Evolutionary conservation across 192 early-diverging fungal genomes (phyloP), one percentile per base, ranked within the genome.

Genomic region (Linnemannia elongata): DNA sequence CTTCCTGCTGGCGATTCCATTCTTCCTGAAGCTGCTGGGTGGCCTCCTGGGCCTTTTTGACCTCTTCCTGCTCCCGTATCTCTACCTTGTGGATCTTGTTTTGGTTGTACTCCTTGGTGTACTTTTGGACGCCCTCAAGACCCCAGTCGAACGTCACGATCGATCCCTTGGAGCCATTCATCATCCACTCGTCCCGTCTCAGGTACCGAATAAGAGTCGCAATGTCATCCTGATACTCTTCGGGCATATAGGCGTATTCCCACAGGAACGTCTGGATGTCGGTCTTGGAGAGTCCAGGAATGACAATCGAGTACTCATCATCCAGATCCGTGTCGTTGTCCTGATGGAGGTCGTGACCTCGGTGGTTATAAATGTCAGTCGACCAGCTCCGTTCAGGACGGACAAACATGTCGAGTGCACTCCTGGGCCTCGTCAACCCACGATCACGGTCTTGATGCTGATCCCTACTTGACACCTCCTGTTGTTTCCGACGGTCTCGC

Each of bases 241-340:
- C 85, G 5, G 79, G 76, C 45, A 87, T 71, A 35, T 87, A 87
- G 0, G 85, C 85, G 36, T 87, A 87, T 24, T 87, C 85, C 85
- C 85, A 87, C 20, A 87, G 72, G 57, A 87, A 87, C 36, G 85
- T 78, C 66, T 87, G 85, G 22, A 87, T 81, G 38, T 87, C 85
- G 9, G 85, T 81, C 38, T 87, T 87, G 45, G 79, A 78, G 38
- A 87, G 74, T 2, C 76, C 79, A 10, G 85, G 85, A 18, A 87
- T 87, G 27, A 69, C 39, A 9, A 87, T 68, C 4, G 79, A 81
- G 49, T 81, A 87, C 52, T 87, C 85, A 42, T 87, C 85, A 44
- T 87, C 80, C 33, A 81, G 52, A 39, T 87, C 85, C 0, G 79
- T 81, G 20, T 87, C 85, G 18, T 72, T 70, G 20, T 81, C 85